A percentile compares a stretch with the other conserved stretches of the same genome.
Evolutionary conservation across 768 basidiomycete species (phyloP).

Genomic region (Tubosaeta brunneosetosa): DNA sequence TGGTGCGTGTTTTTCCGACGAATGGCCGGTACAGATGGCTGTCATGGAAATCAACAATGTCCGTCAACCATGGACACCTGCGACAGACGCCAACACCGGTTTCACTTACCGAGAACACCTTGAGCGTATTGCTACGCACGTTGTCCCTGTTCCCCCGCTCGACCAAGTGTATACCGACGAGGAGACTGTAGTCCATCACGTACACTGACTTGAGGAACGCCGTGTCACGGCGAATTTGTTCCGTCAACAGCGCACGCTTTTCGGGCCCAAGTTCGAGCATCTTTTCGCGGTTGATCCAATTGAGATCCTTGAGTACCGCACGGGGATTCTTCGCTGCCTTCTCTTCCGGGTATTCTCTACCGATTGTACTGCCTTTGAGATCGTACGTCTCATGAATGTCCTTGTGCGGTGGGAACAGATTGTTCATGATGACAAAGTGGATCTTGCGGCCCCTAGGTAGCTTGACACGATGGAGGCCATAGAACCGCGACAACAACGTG

Average conservation of each 20-base stretch:
- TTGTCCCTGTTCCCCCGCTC: constrained; percentile 89
- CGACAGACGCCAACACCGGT: not conserved
- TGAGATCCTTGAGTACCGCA: constrained; percentile 92
- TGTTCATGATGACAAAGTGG: constrained; percentile 99
- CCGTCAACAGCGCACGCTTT: constrained; percentile 84
- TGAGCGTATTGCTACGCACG: constrained; percentile 82
- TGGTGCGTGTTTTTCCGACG: constrained; percentile 57
- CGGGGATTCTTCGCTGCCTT: constrained; percentile 71
- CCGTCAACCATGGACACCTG: not conserved
- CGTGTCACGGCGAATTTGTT: constrained; percentile 84
- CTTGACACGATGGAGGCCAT: constrained; percentile 96
- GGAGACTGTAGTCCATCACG: constrained; percentile 96
- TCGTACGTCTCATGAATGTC: constrained; percentile 98
- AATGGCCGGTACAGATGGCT: constrained; percentile 69
- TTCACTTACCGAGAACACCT: constrained; percentile 79
- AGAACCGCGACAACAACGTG: constrained; percentile 89
- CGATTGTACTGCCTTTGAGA: constrained; percentile 91
- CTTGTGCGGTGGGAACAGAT: constrained; percentile 94
- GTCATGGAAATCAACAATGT: not conserved
- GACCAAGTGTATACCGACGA: constrained; percentile 93
- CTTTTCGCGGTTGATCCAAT: constrained; percentile 84
- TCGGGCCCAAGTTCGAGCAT: constrained; percentile 91
- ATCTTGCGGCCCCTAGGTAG: constrained; percentile 91
- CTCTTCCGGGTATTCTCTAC: constrained; percentile 82
- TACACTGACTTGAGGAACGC: constrained; percentile 76